A percentile compares a stretch with the other conserved stretches of the same genome.
Evolutionary conservation across 768 basidiomycete species (phyloP).

Genomic region (Termitomyces sp.): DNA sequence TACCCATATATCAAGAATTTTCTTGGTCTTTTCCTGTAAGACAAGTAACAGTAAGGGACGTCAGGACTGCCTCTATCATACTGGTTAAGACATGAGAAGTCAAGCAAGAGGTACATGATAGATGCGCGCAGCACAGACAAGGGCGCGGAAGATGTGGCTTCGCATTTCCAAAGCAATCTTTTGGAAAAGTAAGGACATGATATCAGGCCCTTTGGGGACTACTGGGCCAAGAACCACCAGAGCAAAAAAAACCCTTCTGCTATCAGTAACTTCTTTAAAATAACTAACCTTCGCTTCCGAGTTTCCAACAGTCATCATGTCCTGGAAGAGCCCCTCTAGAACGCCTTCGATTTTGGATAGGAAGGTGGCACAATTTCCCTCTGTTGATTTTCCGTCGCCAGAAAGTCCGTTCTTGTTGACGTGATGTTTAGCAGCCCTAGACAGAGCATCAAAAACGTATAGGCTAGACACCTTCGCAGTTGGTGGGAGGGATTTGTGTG

Average conservation of each 20-base stretch:
- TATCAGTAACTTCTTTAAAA: background rate
- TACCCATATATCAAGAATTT: slow-evolving; percentile 96
- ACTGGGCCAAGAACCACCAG: background rate
- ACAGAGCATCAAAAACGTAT: slow-evolving; percentile 91
- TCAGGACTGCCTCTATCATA: slow-evolving; percentile 35
- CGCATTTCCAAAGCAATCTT: background rate
- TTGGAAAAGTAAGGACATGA: background rate
- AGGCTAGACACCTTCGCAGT: slow-evolving; percentile 78
- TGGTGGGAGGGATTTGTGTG: slow-evolving; percentile 72
- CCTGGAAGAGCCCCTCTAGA: slow-evolving; percentile 83
- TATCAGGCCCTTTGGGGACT: background rate
- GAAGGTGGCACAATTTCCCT: slow-evolving; percentile 78
- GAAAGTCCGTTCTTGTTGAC: slow-evolving; percentile 59
- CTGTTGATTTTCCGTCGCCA: slow-evolving; percentile 47
- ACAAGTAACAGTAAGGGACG: slow-evolving; percentile 25
- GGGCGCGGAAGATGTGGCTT: background rate
- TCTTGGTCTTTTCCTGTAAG: slow-evolving; percentile 91
- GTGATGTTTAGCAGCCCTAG: slow-evolving; percentile 72
- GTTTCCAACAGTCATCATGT: slow-evolving; percentile 64
- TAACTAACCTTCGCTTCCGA: slow-evolving; percentile 83
- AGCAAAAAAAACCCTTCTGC: background rate
- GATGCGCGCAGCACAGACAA: background rate
- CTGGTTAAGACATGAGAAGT: slow-evolving; percentile 19
- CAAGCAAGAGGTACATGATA: slow-evolving; percentile 19
- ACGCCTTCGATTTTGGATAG: slow-evolving; percentile 87